Evolutionary conservation across 2,329 filamentous ascomycete genomes (phyloP).

Genomic region (Sporothrix curviconia): DNA sequence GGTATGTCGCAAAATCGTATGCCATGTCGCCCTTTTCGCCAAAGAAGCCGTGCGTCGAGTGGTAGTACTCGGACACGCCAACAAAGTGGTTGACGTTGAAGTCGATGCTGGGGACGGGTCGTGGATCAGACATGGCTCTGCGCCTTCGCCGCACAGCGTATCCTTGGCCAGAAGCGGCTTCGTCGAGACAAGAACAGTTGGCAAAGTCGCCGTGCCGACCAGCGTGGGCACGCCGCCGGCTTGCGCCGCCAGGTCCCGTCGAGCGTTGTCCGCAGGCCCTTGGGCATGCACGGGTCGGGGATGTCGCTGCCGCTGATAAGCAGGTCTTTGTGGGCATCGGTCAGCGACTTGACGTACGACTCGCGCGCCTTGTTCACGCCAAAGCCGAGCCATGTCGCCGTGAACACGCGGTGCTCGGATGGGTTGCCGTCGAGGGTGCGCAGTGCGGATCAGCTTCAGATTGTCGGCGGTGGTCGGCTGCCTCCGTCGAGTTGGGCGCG

Average conservation of each 20-base stretch:
- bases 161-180: conserved; percentile 88
- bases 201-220: conserved; percentile 82
- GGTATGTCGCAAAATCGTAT: conserved; percentile 87
- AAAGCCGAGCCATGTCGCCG: conserved; percentile 93
- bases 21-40: conserved; percentile 69
- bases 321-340: conserved; percentile 52
- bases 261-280: conserved; percentile 65
- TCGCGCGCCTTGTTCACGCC: conserved; percentile 90
- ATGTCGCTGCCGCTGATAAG: conserved; percentile 53
- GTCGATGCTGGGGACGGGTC: conserved; percentile 94
- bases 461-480: conserved; percentile 84
- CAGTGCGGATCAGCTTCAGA: conserved; percentile 75
- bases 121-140: conserved; percentile 81
- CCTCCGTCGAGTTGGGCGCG: conserved; percentile 86
- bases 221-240: conserved; percentile 42
- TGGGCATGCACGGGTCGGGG: conserved; percentile 85
- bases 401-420: conserved; percentile 83
- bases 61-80: conserved; percentile 97
- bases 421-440: conserved; percentile 72
- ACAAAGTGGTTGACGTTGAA: conserved; percentile 97
- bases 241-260: conserved; percentile 50
- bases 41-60: conserved; percentile 94
- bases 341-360: conserved; percentile 73
- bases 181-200: conserved; percentile 73
- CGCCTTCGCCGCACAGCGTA: conserved; percentile 58